A percentile compares a stretch with the other conserved stretches of the same genome.
Conservation (phyloP, 169 alveolate species). For the Babesia bovis region DNA sequence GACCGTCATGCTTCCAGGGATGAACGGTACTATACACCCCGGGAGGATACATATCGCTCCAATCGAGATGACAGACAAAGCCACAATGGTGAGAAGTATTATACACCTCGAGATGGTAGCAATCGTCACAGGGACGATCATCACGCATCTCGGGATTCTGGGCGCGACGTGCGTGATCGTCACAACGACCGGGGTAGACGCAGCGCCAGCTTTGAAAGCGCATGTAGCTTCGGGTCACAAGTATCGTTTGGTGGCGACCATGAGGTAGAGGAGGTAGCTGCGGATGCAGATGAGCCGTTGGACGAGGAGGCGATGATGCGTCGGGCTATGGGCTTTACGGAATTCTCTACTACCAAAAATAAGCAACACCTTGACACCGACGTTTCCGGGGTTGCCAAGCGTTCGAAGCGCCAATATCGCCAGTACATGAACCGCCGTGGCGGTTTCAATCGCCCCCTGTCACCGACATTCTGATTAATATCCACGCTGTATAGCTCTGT, state of each 20-base stretch:
- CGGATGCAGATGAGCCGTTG: constrained; percentile 7
- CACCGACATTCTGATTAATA: constrained; percentile 71
- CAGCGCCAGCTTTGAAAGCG: constrained; percentile 19
- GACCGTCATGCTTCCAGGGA: no score
- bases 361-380: constrained; percentile 79
- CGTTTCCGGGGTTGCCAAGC: constrained; percentile 80
- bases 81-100: no score
- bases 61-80: no score
- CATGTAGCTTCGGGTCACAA: constrained; percentile 33
- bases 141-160: no score
- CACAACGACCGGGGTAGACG: not conserved
- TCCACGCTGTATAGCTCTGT: not conserved
- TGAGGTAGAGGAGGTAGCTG: not conserved
- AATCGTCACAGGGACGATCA: constrained; percentile 1
- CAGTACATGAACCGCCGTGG: constrained; percentile 93
- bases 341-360: constrained; percentile 54
- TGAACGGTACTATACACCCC: no score
- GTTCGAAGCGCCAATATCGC: constrained; percentile 87
- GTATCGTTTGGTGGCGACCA: constrained; percentile 12
- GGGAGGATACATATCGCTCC: no score
- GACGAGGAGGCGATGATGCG: constrained; percentile 46
- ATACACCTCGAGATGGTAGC: not conserved
- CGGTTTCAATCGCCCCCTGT: constrained; percentile 89
- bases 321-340: constrained; percentile 51
- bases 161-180: no score